These are phyloP conservation scores for Paecilomyces sp. DNA, from an alignment of 2,329 filamentous ascomycete genomes.

Conservation along the genomic window DNA sequence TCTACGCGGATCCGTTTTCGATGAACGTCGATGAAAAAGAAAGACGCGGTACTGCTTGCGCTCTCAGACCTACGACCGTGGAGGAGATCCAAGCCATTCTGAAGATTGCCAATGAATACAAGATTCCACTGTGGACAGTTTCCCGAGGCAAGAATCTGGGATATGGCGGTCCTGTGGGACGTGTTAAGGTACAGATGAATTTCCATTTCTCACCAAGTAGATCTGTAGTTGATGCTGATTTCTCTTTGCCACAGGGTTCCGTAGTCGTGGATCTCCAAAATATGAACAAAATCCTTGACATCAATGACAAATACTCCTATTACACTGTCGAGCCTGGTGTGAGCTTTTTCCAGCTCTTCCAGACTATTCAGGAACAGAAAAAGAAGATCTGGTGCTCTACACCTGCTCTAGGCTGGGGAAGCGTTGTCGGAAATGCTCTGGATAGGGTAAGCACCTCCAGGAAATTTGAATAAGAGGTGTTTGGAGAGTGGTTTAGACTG, in stretches of 20 bases:
- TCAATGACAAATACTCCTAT: slow-evolving; percentile 21
- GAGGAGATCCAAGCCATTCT: slow-evolving; percentile 9
- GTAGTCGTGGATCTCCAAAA: slow-evolving; percentile 11
- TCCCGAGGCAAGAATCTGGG: slow-evolving; percentile 14
- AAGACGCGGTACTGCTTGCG: neutral
- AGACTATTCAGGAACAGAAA: slow-evolving; percentile 28
- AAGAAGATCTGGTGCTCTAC: slow-evolving; percentile 6
- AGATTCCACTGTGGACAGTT: slow-evolving; percentile 13
- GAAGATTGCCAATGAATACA: slow-evolving; percentile 9
- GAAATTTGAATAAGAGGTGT: neutral
- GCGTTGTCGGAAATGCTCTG: slow-evolving; percentile 3
- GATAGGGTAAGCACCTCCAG: neutral
- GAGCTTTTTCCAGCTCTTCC: slow-evolving; percentile 40
- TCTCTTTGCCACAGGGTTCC: neutral
- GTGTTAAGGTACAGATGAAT: slow-evolving; percentile 36
- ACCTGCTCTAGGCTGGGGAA: slow-evolving; percentile 8
- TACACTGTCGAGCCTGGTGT: slow-evolving; percentile 37
- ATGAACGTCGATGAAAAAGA: neutral
- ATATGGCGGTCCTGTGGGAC: slow-evolving; percentile 34
- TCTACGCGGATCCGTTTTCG: neutral
- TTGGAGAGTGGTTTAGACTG: neutral
- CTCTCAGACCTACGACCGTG: neutral
- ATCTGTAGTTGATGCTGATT: neutral
- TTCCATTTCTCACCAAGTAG: slow-evolving; percentile 26
- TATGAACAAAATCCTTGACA: slow-evolving; percentile 24